Evolutionary conservation across 2,329 filamentous ascomycete species (phyloP).

Genomic region (Pseudomassariella vexata): DNA sequence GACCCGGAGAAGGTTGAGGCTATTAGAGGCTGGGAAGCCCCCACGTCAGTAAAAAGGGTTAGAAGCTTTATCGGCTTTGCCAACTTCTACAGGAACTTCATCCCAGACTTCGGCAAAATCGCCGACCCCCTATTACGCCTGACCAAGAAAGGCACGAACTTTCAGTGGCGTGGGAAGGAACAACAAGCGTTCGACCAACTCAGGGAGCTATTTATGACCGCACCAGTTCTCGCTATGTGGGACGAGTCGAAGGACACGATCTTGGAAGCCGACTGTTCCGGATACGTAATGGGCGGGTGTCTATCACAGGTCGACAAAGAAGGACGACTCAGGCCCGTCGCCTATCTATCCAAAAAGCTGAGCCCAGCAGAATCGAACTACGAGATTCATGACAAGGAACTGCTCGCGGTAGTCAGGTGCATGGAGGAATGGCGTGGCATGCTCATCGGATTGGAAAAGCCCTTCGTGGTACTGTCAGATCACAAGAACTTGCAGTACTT

Average conservation of each 20-base stretch:
- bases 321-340: constrained; percentile 7
- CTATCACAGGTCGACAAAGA: constrained; percentile 3
- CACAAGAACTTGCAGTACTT: constrained; percentile 21
- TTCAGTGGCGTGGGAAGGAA: neutral
- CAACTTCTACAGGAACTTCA: constrained; percentile 26
- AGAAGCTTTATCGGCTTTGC: constrained; percentile 23
- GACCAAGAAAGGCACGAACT: constrained; percentile 6
- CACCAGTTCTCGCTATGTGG: neutral
- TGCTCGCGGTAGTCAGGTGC: constrained; percentile 24
- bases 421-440: constrained; percentile 17
- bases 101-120: constrained; percentile 14
- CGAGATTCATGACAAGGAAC: constrained; percentile 28
- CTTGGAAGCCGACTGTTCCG: constrained; percentile 18
- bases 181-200: constrained; percentile 2
- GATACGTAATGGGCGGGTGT: constrained; percentile 7
- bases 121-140: constrained; percentile 10
- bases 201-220: neutral
- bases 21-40: constrained; percentile 17
- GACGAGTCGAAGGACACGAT: constrained; percentile 6
- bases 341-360: constrained; percentile 12
- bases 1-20: constrained; percentile 17
- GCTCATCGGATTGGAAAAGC: constrained; percentile 8
- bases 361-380: constrained; percentile 19
- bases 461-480: constrained; percentile 4
- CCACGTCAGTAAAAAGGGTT: constrained; percentile 12